Base-by-base conservation (phyloP, 1,284 basidiomycete species). In the Tremellales sp. region DNA sequence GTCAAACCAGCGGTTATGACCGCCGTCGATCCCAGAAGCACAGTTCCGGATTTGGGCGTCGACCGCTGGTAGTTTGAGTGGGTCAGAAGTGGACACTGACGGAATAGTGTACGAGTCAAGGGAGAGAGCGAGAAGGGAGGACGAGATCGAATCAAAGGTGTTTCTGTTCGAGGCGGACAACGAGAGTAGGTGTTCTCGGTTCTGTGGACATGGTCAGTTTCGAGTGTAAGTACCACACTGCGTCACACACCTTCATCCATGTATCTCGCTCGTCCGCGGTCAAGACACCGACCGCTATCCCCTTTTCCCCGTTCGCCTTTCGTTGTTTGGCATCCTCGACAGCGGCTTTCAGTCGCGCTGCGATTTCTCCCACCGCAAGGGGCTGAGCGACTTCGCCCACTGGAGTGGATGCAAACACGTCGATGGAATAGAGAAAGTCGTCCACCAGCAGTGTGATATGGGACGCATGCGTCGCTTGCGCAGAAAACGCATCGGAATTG, bases 1-100 rank as follows among this genome's bases (percentile, higher is more conserved):
- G 76, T 98, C 94, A 70, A 86, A 90, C 82, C 91, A 97, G 37
- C 94, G 79, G 65, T 97, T 97, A 45, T 80, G 78, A 2, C 83
- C 82, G 47, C 82, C 82, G 50, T 77, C 73, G 7, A 85, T 83
- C 0, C 76, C 77, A 2, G 82, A 82, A 33, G 87, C 84, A 46
- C 83, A 78, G 56, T 86, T 84, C 60, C 83, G 81, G 14, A 95
- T 78, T 62, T 94, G 89, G 1, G 84, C 81, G 59, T 90, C 84
- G 40, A 92, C 76, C 39, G 78, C 71, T 0, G 70, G 63, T n/a
- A 60, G 51, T 40, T 76, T 67, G 36, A 78, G 68, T 5, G 80
- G 68, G 38, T 66, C 71, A 62, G 83, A 63, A 45, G 60, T 63
- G 42, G 63, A 65, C 6, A 56, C 63, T 2, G 70, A 64, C 7